Conservation (phyloP, 2,329 filamentous ascomycete genomes). For the Verticillium albo-atrum region DNA sequence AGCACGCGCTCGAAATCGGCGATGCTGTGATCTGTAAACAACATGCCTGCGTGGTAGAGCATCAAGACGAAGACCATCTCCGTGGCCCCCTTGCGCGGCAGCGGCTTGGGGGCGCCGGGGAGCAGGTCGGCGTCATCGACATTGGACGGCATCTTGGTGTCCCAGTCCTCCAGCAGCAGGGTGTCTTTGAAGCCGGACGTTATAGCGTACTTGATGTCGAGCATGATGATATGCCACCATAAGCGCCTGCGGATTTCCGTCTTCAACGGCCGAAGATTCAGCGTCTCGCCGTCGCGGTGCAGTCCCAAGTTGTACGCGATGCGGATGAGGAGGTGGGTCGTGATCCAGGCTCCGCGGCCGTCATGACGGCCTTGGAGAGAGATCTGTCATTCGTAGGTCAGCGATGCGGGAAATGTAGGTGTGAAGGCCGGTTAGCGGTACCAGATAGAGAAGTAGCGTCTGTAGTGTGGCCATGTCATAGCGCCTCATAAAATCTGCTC, state of each 20-base stretch:
- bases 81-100: slow-evolving; percentile 50
- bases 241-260: slow-evolving; percentile 63
- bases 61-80: slow-evolving; percentile 57
- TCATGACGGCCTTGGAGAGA: slow-evolving; percentile 55
- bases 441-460: slow-evolving; percentile 53
- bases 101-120: slow-evolving; percentile 44
- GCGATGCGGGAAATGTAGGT: no score
- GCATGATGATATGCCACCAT: slow-evolving; percentile 61
- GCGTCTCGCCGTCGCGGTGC: slow-evolving; percentile 54
- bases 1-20: slow-evolving; percentile 39
- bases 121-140: slow-evolving; percentile 56
- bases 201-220: slow-evolving; percentile 53
- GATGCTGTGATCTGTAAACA: slow-evolving; percentile 35
- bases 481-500: slow-evolving; percentile 52
- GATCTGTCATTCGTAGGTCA: no score
- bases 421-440: no score
- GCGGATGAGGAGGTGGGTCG: slow-evolving; percentile 57
- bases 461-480: slow-evolving; percentile 57
- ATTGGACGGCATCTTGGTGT: slow-evolving; percentile 52
- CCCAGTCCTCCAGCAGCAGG: slow-evolving; percentile 46
- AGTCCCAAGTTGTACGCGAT: slow-evolving; percentile 66
- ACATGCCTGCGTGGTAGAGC: slow-evolving; percentile 43
- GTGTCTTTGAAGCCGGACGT: slow-evolving; percentile 53
- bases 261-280: slow-evolving; percentile 57
- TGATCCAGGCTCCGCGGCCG: slow-evolving; percentile 54